Conservation (phyloP, 495 filamentous ascomycete genomes). For the Lasiosphaeria hispida region DNA sequence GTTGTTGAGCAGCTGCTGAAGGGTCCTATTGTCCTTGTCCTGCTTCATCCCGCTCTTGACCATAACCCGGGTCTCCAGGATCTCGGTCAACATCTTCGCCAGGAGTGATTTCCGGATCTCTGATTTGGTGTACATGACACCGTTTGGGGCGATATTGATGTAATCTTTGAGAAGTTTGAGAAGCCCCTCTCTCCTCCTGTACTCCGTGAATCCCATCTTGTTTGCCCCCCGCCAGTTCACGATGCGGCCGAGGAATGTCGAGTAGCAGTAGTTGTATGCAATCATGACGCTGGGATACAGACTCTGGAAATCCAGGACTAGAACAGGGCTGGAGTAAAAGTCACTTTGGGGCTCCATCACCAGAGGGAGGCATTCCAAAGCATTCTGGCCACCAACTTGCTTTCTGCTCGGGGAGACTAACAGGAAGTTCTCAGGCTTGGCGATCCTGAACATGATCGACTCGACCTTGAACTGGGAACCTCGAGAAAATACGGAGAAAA, state of each 20-base stretch:
- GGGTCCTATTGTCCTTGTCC: slow-evolving; percentile 82
- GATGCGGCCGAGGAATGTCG: slow-evolving; percentile 87
- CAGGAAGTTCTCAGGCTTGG: slow-evolving; percentile 93
- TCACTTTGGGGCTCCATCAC: slow-evolving; percentile 98
- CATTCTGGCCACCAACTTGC: slow-evolving; percentile 92
- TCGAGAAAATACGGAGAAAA: slow-evolving; percentile 88
- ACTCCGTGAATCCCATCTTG: slow-evolving; percentile 93
- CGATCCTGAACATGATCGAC: slow-evolving; percentile 97
- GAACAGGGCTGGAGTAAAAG: slow-evolving; percentile 84
- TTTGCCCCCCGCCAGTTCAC: slow-evolving; percentile 82
- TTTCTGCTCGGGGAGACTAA: slow-evolving; percentile 84
- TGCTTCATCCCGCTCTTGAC: slow-evolving; percentile 96
- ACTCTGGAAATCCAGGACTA: slow-evolving; percentile 95
- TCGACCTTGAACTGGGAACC: slow-evolving; percentile 99
- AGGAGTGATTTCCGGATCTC: slow-evolving; percentile 84
- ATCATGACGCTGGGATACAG: slow-evolving; percentile 98
- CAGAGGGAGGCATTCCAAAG: slow-evolving; percentile 88
- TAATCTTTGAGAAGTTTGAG: slow-evolving; percentile 78
- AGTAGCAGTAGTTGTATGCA: slow-evolving; percentile 99
- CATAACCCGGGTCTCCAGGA: slow-evolving; percentile 96
- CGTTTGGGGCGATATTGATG: slow-evolving; percentile 93
- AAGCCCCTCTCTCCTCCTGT: slow-evolving; percentile 68
- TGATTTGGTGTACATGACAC: slow-evolving; percentile 89
- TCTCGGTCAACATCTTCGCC: slow-evolving; percentile 95
- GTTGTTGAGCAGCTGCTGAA: slow-evolving; percentile 90